phyloP scores from a whole-genome alignment of 2,329 filamentous ascomycete species.

The Epichloe uncinata region DNA sequence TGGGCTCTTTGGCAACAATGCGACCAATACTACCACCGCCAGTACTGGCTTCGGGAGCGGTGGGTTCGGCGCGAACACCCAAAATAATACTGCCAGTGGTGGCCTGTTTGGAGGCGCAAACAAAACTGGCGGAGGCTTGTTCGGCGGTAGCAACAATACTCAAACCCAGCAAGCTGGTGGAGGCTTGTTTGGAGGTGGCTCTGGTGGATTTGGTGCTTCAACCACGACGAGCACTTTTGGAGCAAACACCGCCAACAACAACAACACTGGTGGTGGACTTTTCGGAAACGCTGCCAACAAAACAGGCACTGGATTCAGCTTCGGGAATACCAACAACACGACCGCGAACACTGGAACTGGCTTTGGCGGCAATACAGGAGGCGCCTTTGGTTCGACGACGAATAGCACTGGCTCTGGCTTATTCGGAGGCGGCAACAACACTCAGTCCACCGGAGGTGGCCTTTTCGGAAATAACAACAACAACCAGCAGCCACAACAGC shows the following conservation, averaged over 20 bases:
- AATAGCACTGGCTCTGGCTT: slow-evolving; percentile 19
- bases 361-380: slow-evolving; percentile 13
- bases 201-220: slow-evolving; percentile 26
- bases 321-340: slow-evolving; percentile 26
- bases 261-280: slow-evolving; percentile 20
- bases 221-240: slow-evolving; percentile 20
- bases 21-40: slow-evolving; percentile 18
- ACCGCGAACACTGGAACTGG: slow-evolving; percentile 11
- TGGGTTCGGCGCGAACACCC: slow-evolving; percentile 27
- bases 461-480: slow-evolving; percentile 30
- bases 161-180: slow-evolving; percentile 9
- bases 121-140: slow-evolving; percentile 14
- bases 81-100: slow-evolving; percentile 15
- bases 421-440: slow-evolving; percentile 25
- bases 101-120: slow-evolving; percentile 25
- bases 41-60: slow-evolving; percentile 15
- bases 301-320: slow-evolving; percentile 24
- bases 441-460: slow-evolving; percentile 25
- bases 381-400: slow-evolving; percentile 23
- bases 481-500: slow-evolving; percentile 13
- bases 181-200: slow-evolving; percentile 16
- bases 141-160: slow-evolving; percentile 13
- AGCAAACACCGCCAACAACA: slow-evolving; percentile 14
- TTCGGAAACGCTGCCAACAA: slow-evolving; percentile 30
- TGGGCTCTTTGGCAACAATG: slow-evolving; percentile 25